phyloP scores from a whole-genome alignment of 2,329 filamentous ascomycete genomes.

The Sphaerostilbella broomeana region DNA sequence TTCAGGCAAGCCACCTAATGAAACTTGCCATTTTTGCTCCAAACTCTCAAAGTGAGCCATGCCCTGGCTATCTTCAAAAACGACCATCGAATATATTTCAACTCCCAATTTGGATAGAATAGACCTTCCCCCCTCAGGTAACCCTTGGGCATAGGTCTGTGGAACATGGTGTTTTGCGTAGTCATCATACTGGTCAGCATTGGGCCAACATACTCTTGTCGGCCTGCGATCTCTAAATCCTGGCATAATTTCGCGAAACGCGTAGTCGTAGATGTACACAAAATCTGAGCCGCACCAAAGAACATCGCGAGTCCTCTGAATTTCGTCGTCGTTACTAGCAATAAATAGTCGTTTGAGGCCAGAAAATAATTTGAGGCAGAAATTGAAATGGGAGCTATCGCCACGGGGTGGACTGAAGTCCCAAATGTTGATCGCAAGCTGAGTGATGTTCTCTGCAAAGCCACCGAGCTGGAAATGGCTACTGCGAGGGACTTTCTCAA shows the following conservation, averaged over 20 bases:
- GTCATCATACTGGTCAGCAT: slow-evolving; percentile 23
- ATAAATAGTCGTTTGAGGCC: slow-evolving; percentile 25
- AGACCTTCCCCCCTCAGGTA: not conserved
- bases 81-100: slow-evolving; percentile 25
- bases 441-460: slow-evolving; percentile 25
- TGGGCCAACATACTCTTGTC: slow-evolving; percentile 28
- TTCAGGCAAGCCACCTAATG: not conserved
- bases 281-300: slow-evolving; percentile 30
- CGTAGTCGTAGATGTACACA: slow-evolving; percentile 22
- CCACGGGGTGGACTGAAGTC: slow-evolving; percentile 2
- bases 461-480: slow-evolving; percentile 16
- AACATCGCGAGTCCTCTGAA: slow-evolving; percentile 4
- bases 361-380: slow-evolving; percentile 16
- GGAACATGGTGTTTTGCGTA: slow-evolving; percentile 24
- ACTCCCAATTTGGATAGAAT: slow-evolving; percentile 13
- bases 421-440: slow-evolving; percentile 21
- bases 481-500: not conserved
- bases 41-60: slow-evolving; percentile 17
- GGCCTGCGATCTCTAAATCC: slow-evolving; percentile 21
- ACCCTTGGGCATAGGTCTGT: slow-evolving; percentile 4
- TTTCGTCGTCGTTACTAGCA: fast-evolving
- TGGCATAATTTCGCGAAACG: slow-evolving; percentile 21
- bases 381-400: not conserved
- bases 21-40: not conserved
- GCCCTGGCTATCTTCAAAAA: slow-evolving; percentile 20